phyloP scores from a whole-genome alignment of 768 basidiomycete species.

The Kwoniella botswanensis region DNA sequence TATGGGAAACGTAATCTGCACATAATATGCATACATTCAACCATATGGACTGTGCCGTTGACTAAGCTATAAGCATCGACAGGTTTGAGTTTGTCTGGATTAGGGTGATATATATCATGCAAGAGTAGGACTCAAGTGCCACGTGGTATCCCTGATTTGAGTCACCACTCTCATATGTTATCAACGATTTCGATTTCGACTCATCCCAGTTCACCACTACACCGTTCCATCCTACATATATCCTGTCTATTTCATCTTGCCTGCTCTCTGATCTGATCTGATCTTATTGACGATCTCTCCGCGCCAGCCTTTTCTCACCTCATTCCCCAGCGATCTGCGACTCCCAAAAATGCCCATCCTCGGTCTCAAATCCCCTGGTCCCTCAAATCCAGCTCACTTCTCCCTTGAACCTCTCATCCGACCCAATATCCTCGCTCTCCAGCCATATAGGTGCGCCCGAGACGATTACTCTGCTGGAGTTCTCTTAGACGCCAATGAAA shows the following conservation, averaged over 20 bases:
- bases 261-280: no score
- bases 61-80: no score
- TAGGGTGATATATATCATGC: no score
- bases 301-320: neutral
- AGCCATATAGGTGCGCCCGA: slow-evolving; percentile 92
- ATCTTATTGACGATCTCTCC: neutral
- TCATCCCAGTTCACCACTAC: no score
- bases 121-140: no score
- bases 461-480: slow-evolving; percentile 93
- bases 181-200: no score
- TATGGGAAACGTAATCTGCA: neutral
- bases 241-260: no score
- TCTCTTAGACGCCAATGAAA: slow-evolving; percentile 97
- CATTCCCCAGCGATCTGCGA: slow-evolving; percentile 8
- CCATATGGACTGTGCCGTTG: neutral
- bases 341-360: slow-evolving; percentile 53
- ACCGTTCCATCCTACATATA: no score
- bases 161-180: no score
- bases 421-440: slow-evolving; percentile 89
- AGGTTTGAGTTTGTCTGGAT: no score
- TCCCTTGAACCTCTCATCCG: slow-evolving; percentile 80
- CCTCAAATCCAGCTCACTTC: slow-evolving; percentile 75
- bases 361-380: slow-evolving; percentile 53
- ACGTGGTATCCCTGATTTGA: no score
- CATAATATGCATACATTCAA: slow-evolving; percentile 11